Base-by-base conservation (phyloP, 1,284 basidiomycete species). In the Rhizoctonia solani region DNA sequence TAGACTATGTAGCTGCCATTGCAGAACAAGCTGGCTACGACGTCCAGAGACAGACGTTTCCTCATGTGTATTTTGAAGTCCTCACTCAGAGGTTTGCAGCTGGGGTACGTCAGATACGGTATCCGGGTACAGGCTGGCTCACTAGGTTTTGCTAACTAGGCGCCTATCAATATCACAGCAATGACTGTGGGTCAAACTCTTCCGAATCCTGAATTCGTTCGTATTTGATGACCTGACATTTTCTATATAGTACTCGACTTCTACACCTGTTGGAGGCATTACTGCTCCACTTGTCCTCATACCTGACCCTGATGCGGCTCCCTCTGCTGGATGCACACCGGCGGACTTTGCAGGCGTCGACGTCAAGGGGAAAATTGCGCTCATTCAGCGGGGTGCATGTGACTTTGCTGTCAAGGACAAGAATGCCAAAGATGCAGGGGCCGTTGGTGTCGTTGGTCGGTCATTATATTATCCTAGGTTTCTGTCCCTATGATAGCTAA, bases 1-100 rank as follows among this genome's bases (percentile, higher is more conserved):
- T 25, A 63, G 59, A 63, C 32, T 63, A 63, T 30, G 59, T 63
- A 37, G 59, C 59, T 16, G 42, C 47, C 32, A 52, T 63, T 53
- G 59, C 59, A 14, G 44, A 63, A 25, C 25, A 52, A 23, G 59
- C 59, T 5, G 59, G 59, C 11, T 63, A 63, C n/a, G 34, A 63
- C 1, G 59, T 63, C 49, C 50, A 30, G 41, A 30, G 59, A 42
- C 59, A 63, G 37, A 63, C 59, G 4, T 63, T 63, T 30, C 49
- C 49, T 14, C 23, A 63, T 23, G 37, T 25, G 8, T 63, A 50
- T 30, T 39, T 37, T 13, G 44, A 63, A 13, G 49, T 52, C 19
- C 47, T 63, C 32, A 53, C 5, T 29, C 59, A 63, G 59, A n/a
- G 59, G 6, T 30, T 63, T 25, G 55, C 34, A 11, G 59, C 34